Percentiles rank a stretch among this genome's conserved stretches.
phyloP scores from a whole-genome alignment of 1,284 basidiomycete genomes.

The Agroathelia rolfsii region DNA sequence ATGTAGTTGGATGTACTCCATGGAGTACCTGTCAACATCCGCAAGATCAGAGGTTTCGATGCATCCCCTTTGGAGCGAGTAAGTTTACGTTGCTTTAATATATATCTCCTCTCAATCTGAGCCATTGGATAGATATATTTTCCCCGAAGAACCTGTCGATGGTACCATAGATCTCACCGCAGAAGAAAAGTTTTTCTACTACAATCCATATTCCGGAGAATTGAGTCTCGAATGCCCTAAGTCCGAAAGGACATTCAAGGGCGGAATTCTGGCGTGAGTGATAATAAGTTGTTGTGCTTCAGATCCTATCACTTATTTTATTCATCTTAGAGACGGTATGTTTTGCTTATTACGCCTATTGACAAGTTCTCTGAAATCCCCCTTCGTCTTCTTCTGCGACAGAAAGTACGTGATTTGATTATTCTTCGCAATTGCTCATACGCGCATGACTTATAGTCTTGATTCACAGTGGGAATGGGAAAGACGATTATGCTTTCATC shows the following conservation, averaged over 20 bases:
- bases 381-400: slow-evolving; percentile 6
- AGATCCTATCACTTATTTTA: neutral
- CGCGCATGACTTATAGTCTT: slow-evolving; percentile 1
- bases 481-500: slow-evolving; percentile 97
- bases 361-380: slow-evolving; percentile 5
- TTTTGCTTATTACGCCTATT: slow-evolving; percentile 5
- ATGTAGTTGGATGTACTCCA: slow-evolving; percentile 83
- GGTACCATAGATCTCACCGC: slow-evolving; percentile 59
- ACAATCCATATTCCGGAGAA: slow-evolving; percentile 93
- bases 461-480: slow-evolving; percentile 75
- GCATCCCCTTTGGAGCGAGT: slow-evolving; percentile 96
- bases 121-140: slow-evolving; percentile 43
- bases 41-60: slow-evolving; percentile 68
- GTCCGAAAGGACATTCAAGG: slow-evolving; percentile 70
- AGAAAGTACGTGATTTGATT: slow-evolving; percentile 35
- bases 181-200: slow-evolving; percentile 71
- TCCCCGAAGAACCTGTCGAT: slow-evolving; percentile 46
- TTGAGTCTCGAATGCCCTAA: slow-evolving; percentile 81
- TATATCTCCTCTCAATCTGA: slow-evolving; percentile 6
- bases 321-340: slow-evolving; percentile 2
- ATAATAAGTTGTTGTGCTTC: slow-evolving; percentile 32
- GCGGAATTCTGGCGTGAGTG: slow-evolving; percentile 83
- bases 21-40: slow-evolving; percentile 67
- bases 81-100: slow-evolving; percentile 20
- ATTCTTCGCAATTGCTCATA: slow-evolving; percentile 1